These are phyloP conservation scores for Stachybotrys echinatus DNA, from an alignment of 2,329 filamentous ascomycete species.

Conservation along the genomic window DNA sequence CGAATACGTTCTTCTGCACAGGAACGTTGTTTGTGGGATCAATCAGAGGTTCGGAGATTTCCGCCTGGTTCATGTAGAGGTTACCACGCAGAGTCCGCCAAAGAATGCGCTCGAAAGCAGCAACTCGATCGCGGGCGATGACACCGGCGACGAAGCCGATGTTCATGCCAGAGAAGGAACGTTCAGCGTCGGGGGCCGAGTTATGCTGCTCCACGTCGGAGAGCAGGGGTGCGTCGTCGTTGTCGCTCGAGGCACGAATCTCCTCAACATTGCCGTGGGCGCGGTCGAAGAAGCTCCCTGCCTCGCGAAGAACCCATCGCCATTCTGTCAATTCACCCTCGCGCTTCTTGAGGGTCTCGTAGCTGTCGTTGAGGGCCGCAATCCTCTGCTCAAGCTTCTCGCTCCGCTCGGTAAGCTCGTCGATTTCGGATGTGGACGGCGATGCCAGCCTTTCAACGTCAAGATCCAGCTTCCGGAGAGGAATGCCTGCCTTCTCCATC, in stretches of 20 bases:
- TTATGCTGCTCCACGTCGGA: conserved; percentile 86
- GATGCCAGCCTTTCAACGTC: conserved; percentile 82
- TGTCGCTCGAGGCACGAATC: conserved; percentile 83
- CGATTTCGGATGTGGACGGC: conserved; percentile 90
- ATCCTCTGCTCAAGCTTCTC: conserved; percentile 90
- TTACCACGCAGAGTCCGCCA: conserved; percentile 97
- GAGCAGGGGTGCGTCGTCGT: conserved; percentile 89
- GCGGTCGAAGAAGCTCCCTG: conserved; percentile 94
- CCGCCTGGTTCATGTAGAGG: conserved; percentile 99
- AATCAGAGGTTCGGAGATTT: conserved; percentile 89
- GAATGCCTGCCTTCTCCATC: conserved; percentile 88
- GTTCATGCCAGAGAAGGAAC: conserved; percentile 95
- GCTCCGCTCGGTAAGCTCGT: conserved; percentile 88
- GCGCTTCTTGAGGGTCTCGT: conserved; percentile 95
- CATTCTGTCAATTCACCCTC: conserved; percentile 97
- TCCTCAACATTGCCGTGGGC: conserved; percentile 96
- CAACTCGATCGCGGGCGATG: conserved; percentile 87
- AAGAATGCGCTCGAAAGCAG: conserved; percentile 92
- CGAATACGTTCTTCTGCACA: conserved; percentile 95
- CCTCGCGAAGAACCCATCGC: conserved; percentile 96
- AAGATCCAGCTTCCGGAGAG: conserved; percentile 84
- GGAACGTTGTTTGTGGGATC: conserved; percentile 90
- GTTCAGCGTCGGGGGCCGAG: conserved; percentile 62
- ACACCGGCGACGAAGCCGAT: conserved; percentile 98
- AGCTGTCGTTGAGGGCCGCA: conserved; percentile 90